Evolutionary conservation across 139 green algal species (phyloP).

Genomic region (Dunaliella primolecta): DNA sequence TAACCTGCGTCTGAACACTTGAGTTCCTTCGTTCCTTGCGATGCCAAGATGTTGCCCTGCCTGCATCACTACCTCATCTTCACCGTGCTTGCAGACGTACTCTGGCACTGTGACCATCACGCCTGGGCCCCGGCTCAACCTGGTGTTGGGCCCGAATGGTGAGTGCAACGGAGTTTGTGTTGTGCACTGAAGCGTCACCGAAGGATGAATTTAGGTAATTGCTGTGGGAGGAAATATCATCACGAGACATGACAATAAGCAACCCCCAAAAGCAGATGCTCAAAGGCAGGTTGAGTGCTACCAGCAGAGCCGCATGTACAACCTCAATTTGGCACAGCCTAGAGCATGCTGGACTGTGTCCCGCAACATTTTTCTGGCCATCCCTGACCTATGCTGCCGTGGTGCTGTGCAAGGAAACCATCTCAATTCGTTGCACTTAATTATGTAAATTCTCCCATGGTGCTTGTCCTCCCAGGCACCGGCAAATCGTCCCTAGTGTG

Average conservation of each 20-base stretch:
- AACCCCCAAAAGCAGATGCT: no score
- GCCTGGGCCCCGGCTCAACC: conserved; percentile 82
- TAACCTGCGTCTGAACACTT: no score
- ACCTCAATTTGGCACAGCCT: no score
- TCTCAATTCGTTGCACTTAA: background rate
- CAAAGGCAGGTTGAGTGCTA: no score
- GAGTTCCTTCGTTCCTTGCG: background rate
- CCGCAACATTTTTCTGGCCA: no score
- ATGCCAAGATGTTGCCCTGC: background rate
- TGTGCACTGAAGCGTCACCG: no score
- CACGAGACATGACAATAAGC: no score
- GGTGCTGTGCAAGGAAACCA: background rate
- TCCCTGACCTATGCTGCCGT: no score
- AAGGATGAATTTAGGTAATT: no score
- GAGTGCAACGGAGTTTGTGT: conserved; percentile 4
- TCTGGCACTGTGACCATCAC: conserved; percentile 50
- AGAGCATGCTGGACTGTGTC: no score
- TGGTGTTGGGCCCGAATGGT: conserved; percentile 94
- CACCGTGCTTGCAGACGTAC: conserved; percentile 67
- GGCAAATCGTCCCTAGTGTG: conserved; percentile 94
- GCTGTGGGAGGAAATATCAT: no score
- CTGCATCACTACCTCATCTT: background rate
- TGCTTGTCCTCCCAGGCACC: conserved; percentile 54
- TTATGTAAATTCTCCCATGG: background rate
- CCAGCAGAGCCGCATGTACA: no score